phyloP scores from a whole-genome alignment of 345 rosid genomes.

The Eucalyptus urophylla region DNA sequence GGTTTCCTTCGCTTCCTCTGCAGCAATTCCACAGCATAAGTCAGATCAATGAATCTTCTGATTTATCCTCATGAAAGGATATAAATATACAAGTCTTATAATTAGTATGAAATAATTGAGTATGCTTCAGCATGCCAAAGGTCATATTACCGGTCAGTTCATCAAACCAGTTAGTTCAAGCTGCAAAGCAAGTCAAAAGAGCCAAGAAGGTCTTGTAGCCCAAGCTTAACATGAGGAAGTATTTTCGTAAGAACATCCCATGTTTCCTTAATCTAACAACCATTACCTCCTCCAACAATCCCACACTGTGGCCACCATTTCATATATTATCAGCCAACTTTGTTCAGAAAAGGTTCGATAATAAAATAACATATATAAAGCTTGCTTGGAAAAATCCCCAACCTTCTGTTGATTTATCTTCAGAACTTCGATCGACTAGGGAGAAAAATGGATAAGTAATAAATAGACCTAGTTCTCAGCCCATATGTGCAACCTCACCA shows the following conservation, averaged over 20 bases:
- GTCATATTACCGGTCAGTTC: background rate
- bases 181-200: background rate
- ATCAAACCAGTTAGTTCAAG: background rate
- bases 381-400: background rate
- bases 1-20: conserved; percentile 91
- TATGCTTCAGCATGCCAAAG: background rate
- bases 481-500: background rate
- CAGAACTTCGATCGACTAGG: background rate
- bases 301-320: background rate
- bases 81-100: background rate
- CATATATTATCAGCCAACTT: background rate
- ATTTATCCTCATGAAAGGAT: background rate
- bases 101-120: background rate
- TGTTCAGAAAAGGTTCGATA: background rate
- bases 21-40: background rate
- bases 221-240: background rate
- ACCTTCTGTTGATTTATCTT: background rate
- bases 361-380: background rate
- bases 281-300: background rate
- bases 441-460: background rate
- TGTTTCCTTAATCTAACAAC: background rate
- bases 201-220: background rate
- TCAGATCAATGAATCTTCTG: background rate
- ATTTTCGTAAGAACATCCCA: background rate
- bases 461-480: background rate